Base-by-base conservation (phyloP, 257 asterid species). In the Solanum boliviense region DNA sequence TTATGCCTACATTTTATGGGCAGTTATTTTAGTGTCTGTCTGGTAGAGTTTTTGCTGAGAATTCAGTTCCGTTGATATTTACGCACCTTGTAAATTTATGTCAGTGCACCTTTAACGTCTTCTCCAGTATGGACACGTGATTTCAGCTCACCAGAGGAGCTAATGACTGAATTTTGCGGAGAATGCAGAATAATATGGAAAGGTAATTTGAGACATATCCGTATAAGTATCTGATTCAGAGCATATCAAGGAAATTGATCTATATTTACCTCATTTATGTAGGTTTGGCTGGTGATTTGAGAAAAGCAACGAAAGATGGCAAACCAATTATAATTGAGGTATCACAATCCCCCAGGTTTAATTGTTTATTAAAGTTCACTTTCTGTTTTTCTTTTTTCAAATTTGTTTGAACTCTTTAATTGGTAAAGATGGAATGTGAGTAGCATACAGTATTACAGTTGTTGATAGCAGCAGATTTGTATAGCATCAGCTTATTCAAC, bases 321-420 rank as follows among this genome's bases (percentile, higher is more conserved):
- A 97, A 97, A 87, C 99, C 99, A 82, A 94, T 97, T 85, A 97
- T 97, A 89, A 97, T 97, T 86, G 99, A 97, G 98, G 99, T 97
- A 89, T 85, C 86, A 84, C 44, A 76, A 11, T 38, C 15, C 35
- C 18, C 13, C 13, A 76, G 8, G 60, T 21, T 76, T 23, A 23
- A n/a, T 74, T 35, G 31, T 85, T 72, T 84, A 86, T 75, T 31
- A 41, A 58, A 86, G 68, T 85, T 65, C 41, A 78, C 87, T 85
- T 39, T 39, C 52, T 75, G 5, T 21, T 5, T 48, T 48, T 48
- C 60, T 48, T 48, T 48, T 48, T 5, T 48, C 60, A 48, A 48
- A 15, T 48, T 29, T 85, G 3, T 5, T 36, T 74, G 20, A 74
- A 74, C 83, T 35, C 83, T 74, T 74, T 36, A 27, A 74, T 73